phyloP scores from a whole-genome alignment of 2,329 filamentous ascomycete species.

The Apiospora phragmitis region DNA sequence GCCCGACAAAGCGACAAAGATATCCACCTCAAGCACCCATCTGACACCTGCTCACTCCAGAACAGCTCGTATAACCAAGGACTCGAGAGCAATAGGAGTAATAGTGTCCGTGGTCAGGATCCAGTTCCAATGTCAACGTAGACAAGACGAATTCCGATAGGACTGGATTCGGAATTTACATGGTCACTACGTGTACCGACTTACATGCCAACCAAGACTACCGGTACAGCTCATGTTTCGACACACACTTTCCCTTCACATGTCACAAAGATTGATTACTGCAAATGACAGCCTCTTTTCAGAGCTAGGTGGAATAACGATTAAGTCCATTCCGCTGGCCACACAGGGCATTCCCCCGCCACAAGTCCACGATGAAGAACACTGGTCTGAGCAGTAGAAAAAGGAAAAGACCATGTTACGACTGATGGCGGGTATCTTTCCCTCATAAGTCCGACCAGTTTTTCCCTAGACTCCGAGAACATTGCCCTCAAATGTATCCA shows the following conservation, averaged over 20 bases:
- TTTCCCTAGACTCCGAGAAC: constrained; percentile 48
- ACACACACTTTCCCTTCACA: background rate
- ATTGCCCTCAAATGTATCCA: constrained; percentile 23
- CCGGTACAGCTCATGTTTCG: background rate
- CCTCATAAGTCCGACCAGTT: constrained; percentile 90
- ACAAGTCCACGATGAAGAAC: constrained; percentile 26
- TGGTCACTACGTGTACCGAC: background rate
- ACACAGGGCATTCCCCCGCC: constrained; percentile 98
- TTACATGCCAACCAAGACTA: background rate
- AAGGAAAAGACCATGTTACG: constrained; percentile 21
- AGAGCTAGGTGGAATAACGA: constrained; percentile 66
- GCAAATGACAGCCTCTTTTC: constrained; percentile 8
- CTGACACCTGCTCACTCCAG: too few relatives aligned
- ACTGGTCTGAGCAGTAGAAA: constrained; percentile 21
- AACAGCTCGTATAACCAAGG: too few relatives aligned
- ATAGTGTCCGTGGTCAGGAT: background rate
- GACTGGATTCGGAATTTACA: background rate
- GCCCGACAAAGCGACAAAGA: too few relatives aligned
- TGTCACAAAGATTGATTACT: background rate
- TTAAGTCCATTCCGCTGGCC: constrained; percentile 84
- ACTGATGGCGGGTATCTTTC: constrained; percentile 86
- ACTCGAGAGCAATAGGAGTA: background rate
- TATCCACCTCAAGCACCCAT: too few relatives aligned
- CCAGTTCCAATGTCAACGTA: too few relatives aligned
- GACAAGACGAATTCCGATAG: background rate